phyloP scores from a whole-genome alignment of 73 alveolate genomes.

The Halteria grandinella region DNA sequence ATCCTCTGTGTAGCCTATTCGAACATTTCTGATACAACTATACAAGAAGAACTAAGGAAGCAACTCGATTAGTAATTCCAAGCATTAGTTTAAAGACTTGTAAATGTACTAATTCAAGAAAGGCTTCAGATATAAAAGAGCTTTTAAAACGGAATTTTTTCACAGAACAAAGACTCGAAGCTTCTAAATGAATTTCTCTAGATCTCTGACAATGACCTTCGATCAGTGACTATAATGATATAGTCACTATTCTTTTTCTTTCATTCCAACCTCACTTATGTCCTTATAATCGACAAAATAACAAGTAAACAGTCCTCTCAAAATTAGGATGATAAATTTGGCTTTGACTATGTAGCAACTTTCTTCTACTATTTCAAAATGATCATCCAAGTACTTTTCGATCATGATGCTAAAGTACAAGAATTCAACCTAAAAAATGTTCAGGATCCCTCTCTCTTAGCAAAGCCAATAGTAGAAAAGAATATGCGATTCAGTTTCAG shows the following conservation, averaged over 20 bases:
- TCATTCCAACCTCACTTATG: constrained; percentile 6
- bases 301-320: neutral
- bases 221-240: neutral
- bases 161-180: neutral
- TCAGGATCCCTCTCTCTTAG: neutral
- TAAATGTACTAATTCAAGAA: neutral
- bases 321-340: neutral
- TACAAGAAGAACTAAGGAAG: neutral
- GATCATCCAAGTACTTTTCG: constrained; percentile 28
- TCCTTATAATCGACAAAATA: constrained; percentile 6
- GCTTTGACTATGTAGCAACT: constrained; percentile 12
- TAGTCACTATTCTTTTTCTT: constrained; percentile 9
- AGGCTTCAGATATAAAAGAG: neutral
- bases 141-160: neutral
- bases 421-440: constrained; percentile 21
- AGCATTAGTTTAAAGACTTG: neutral
- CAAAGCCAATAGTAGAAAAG: constrained; percentile 21
- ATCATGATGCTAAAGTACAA: constrained; percentile 18
- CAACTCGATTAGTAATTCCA: constrained; percentile 1
- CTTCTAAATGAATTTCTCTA: neutral
- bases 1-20: neutral
- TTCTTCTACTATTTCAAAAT: constrained; percentile 30
- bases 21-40: constrained; percentile 1
- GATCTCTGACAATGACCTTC: neutral
- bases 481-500: constrained; percentile 34